Evolutionary conservation across 2,329 filamentous ascomycete species (phyloP).

Genomic region (Pseudogymnoascus sp.): DNA sequence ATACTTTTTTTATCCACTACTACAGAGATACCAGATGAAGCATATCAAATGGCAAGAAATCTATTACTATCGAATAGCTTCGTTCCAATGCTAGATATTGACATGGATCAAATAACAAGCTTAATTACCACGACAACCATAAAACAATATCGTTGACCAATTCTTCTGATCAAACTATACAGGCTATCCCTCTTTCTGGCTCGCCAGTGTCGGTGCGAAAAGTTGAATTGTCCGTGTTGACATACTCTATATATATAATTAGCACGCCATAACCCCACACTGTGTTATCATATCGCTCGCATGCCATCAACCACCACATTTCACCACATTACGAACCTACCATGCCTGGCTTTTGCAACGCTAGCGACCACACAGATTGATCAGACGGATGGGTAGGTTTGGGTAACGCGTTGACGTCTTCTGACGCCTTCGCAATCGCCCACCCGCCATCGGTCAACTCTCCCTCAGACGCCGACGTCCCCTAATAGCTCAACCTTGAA

Average conservation of each 20-base stretch:
- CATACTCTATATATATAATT: constrained; percentile 4
- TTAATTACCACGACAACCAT: neutral
- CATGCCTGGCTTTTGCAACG: neutral
- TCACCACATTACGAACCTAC: constrained; percentile 6
- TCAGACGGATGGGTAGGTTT: neutral
- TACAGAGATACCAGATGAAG: neutral
- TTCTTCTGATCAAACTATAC: neutral
- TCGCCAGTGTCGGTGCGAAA: neutral
- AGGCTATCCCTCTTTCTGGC: neutral
- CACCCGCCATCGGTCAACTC: neutral
- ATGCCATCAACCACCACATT: constrained; percentile 1
- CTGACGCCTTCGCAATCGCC: neutral
- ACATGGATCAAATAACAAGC: neutral
- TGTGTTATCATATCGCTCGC: constrained; percentile 2
- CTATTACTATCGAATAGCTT: neutral
- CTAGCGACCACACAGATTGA: neutral
- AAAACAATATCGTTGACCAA: neutral
- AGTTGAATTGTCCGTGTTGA: constrained; percentile 1
- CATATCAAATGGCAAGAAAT: neutral
- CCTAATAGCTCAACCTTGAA: neutral
- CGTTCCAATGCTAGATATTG: neutral
- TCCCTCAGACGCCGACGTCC: neutral
- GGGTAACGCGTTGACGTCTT: neutral
- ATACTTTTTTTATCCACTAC: neutral
- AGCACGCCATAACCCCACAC: constrained; percentile 7